Evolutionary conservation across 2,329 filamentous ascomycete genomes (phyloP).

Genomic region (Beauveria caledonica): DNA sequence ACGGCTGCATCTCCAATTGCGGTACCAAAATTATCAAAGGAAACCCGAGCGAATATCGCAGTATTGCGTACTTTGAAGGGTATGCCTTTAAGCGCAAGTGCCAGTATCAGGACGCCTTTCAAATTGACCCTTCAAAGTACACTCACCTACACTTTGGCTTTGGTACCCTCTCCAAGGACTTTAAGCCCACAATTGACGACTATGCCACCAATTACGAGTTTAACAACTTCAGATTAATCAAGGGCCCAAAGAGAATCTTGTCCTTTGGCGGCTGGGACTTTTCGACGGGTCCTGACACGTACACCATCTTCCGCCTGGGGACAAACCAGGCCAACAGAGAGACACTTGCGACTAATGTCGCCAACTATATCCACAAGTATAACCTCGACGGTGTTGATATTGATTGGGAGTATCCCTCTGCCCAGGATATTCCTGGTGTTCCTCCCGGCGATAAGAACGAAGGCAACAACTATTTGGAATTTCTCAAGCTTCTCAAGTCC

Average conservation of each 20-base stretch:
- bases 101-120: conserved; percentile 18
- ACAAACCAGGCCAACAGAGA: conserved; percentile 23
- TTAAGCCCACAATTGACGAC: conserved; percentile 9
- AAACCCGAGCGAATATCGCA: neutral
- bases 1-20: conserved; percentile 11
- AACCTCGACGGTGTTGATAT: conserved; percentile 9
- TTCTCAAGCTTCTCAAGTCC: neutral
- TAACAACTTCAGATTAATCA: too few species aligned
- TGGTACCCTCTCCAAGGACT: conserved; percentile 15
- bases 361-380: conserved; percentile 9
- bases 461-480: conserved; percentile 10
- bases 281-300: conserved; percentile 28
- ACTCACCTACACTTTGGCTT: conserved; percentile 21
- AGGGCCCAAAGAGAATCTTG: too few species aligned
- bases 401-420: conserved; percentile 9
- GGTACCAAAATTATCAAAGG: conserved; percentile 6
- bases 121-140: conserved; percentile 14
- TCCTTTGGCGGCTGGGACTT: conserved; percentile 20
- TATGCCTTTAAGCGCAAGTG: conserved; percentile 14
- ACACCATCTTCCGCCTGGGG: conserved; percentile 28
- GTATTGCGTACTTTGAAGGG: conserved; percentile 18
- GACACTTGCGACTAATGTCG: conserved; percentile 22
- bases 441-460: neutral
- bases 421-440: neutral
- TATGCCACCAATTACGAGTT: too few species aligned